Conservation (phyloP, 768 basidiomycete species). For the Sporobolomyces pararoseus region DNA sequence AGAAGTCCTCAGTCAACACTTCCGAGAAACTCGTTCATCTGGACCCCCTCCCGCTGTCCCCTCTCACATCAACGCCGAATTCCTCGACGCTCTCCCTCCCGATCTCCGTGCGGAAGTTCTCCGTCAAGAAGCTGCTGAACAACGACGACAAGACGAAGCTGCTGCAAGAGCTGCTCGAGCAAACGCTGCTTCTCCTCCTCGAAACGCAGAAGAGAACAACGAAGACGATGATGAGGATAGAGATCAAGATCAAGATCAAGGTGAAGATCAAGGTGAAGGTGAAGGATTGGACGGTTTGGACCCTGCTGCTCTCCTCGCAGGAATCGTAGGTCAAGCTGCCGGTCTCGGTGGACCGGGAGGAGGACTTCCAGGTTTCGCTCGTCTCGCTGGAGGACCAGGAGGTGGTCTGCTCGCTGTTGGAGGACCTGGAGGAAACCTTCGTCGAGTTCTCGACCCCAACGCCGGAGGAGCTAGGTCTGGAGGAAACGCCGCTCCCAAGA, state of each 20-base stretch:
- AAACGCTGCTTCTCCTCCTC: neutral
- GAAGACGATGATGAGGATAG: conserved; percentile 39
- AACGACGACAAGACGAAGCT: conserved; percentile 54
- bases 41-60: conserved; percentile 55
- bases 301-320: conserved; percentile 84
- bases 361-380: neutral
- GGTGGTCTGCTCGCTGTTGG: neutral
- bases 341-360: conserved; percentile 2
- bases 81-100: conserved; percentile 90
- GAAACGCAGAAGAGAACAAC: neutral
- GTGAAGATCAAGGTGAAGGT: conserved; percentile 46
- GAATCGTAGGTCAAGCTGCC: conserved; percentile 69
- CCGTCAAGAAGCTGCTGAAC: conserved; percentile 86
- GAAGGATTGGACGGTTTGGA: conserved; percentile 64
- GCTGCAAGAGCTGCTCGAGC: conserved; percentile 13
- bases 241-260: conserved; percentile 51
- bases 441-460: no score
- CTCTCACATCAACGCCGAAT: conserved; percentile 88
- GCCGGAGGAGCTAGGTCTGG: neutral
- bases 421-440: no score
- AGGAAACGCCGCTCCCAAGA: conserved; percentile 48
- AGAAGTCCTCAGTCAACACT: conserved; percentile 94
- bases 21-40: conserved; percentile 81
- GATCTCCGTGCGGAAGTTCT: conserved; percentile 96
- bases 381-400: neutral